Evolutionary conservation across 2,329 filamentous ascomycete species (phyloP).

Genomic region (Clonostachys chloroleuca): DNA sequence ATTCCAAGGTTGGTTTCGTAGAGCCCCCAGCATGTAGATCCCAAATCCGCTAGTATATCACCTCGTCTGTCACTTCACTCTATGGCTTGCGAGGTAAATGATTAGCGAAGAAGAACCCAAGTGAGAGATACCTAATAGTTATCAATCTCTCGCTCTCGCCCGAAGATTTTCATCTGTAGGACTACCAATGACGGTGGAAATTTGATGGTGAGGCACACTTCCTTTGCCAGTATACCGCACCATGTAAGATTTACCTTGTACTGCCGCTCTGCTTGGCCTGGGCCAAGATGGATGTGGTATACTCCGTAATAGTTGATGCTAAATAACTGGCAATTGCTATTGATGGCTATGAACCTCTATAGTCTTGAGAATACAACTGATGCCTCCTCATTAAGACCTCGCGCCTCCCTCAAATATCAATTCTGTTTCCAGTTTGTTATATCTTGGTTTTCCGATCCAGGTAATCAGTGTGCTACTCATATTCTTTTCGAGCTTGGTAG

Average conservation of each 20-base stretch:
- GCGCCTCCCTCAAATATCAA: background rate
- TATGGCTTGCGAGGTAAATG: constrained; percentile 90
- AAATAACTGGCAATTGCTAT: background rate
- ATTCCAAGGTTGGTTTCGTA: background rate
- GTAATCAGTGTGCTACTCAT: too few species aligned
- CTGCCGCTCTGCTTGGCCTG: too few species aligned
- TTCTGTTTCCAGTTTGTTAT: too few species aligned
- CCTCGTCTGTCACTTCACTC: constrained; percentile 66
- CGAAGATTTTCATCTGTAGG: constrained; percentile 73
- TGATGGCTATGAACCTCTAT: background rate
- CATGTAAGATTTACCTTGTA: background rate
- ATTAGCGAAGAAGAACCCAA: constrained; percentile 76
- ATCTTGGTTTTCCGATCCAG: too few species aligned
- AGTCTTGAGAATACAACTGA: background rate
- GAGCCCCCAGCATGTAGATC: background rate
- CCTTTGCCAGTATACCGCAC: background rate
- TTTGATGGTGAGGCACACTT: constrained; percentile 84
- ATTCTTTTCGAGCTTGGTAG: too few species aligned
- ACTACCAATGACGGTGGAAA: constrained; percentile 60
- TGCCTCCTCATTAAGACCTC: background rate
- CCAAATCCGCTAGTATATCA: constrained; percentile 74
- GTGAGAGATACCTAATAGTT: constrained; percentile 36
- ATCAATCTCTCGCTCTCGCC: constrained; percentile 59
- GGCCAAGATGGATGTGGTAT: background rate
- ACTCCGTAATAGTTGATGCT: background rate